phyloP scores from a whole-genome alignment of 805 yeast genomes.

The Metschnikowia gelsemii region DNA sequence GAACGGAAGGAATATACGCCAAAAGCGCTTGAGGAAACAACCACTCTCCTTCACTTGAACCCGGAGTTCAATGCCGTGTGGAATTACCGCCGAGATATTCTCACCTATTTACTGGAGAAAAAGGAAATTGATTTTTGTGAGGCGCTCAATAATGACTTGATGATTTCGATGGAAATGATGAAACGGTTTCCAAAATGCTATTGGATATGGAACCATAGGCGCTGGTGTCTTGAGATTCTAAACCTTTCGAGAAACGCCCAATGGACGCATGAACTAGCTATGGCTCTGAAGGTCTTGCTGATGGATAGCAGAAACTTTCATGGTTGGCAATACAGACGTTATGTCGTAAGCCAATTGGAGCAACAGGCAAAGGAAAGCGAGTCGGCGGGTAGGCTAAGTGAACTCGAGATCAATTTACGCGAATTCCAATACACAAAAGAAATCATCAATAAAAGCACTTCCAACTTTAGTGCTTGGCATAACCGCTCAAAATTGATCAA shows the following conservation, averaged over 20 bases:
- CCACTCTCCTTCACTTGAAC: slow-evolving; percentile 58
- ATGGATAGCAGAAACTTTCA: slow-evolving; percentile 85
- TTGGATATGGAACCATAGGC: slow-evolving; percentile 95
- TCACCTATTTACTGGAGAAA: slow-evolving; percentile 34
- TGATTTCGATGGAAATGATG: slow-evolving; percentile 57
- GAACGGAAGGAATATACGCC: slow-evolving; percentile 19
- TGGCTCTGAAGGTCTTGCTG: slow-evolving; percentile 66
- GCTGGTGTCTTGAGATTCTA: slow-evolving; percentile 63
- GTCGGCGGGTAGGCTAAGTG: not conserved
- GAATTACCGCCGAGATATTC: slow-evolving; percentile 82
- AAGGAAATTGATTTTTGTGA: slow-evolving; percentile 9
- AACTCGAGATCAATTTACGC: slow-evolving; percentile 32
- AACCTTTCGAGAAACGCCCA: slow-evolving; percentile 50
- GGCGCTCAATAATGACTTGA: slow-evolving; percentile 55
- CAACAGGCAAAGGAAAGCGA: slow-evolving; percentile 3
- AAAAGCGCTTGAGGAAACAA: slow-evolving; percentile 51
- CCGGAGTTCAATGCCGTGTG: slow-evolving; percentile 89
- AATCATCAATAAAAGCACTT: slow-evolving; percentile 78
- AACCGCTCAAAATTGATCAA: slow-evolving; percentile 73
- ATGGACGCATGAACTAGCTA: slow-evolving; percentile 69
- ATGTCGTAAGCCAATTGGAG: slow-evolving; percentile 50
- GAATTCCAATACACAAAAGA: slow-evolving; percentile 79
- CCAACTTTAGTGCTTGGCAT: slow-evolving; percentile 97
- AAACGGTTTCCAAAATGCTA: slow-evolving; percentile 80
- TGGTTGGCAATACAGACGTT: slow-evolving; percentile 93